A percentile compares a stretch with the other conserved stretches of the same genome.
phyloP scores from a whole-genome alignment of 108 stramenopile species.

The Fistulifera pelliculosa region DNA sequence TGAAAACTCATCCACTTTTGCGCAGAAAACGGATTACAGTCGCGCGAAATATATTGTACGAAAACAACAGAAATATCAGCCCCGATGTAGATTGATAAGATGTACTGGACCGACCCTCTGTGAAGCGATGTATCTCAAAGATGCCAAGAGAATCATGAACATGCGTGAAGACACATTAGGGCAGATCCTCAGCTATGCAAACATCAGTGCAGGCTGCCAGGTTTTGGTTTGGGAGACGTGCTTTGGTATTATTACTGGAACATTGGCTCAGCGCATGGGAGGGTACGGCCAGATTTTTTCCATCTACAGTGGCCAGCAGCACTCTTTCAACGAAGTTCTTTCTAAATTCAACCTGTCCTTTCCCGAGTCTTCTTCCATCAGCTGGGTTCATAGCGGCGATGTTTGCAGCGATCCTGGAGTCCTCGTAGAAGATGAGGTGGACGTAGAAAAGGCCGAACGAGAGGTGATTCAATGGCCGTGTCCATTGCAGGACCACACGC shows the following conservation, averaged over 20 bases:
- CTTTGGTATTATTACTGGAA: conserved; percentile 63
- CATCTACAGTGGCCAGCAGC: conserved; percentile 65
- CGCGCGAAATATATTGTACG: conserved; percentile 75
- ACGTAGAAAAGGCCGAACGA: conserved; percentile 25
- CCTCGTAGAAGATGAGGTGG: not conserved
- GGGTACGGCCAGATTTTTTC: conserved; percentile 71
- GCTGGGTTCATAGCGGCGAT: conserved; percentile 68
- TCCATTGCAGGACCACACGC: conserved; percentile 68
- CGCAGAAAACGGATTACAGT: conserved; percentile 73
- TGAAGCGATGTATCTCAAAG: conserved; percentile 46
- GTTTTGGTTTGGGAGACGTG: conserved; percentile 63
- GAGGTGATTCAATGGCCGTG: conserved; percentile 57
- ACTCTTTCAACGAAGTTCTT: conserved; percentile 57
- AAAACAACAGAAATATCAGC: conserved; percentile 78
- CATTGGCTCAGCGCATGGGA: conserved; percentile 69
- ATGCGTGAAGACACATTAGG: conserved; percentile 74
- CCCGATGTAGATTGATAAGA: conserved; percentile 66
- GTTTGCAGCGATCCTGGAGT: conserved; percentile 34
- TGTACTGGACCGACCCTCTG: conserved; percentile 60
- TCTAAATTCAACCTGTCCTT: conserved; percentile 60
- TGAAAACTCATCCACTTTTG: conserved; percentile 71
- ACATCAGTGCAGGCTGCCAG: conserved; percentile 74
- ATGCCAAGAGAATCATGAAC: conserved; percentile 54
- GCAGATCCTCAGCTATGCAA: conserved; percentile 65
- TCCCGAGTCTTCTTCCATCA: conserved; percentile 42